phyloP scores from a whole-genome alignment of 1,284 basidiomycete genomes.

The Moesziomyces sp. region DNA sequence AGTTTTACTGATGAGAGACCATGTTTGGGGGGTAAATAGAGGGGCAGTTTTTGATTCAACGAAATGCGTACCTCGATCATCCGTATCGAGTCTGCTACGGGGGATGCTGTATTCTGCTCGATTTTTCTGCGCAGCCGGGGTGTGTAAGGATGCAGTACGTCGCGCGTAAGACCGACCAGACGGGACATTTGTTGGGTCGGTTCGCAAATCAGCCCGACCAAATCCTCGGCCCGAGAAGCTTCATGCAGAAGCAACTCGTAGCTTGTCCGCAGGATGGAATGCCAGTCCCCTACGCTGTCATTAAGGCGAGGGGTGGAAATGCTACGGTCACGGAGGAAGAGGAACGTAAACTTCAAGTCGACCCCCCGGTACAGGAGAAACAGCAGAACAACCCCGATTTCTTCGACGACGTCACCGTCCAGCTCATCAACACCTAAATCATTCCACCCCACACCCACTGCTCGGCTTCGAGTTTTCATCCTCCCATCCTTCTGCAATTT shows the following conservation, averaged over 20 bases:
- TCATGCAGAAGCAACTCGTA: slow-evolving; percentile 9
- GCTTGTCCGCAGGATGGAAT: slow-evolving; percentile 3
- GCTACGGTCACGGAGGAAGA: neutral
- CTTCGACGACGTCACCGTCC: slow-evolving; percentile 21
- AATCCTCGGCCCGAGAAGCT: slow-evolving; percentile 11
- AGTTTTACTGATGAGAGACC: too few relatives aligned
- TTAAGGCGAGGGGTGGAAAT: slow-evolving; percentile 1
- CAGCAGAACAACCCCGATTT: neutral
- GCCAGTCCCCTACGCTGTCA: slow-evolving; percentile 25
- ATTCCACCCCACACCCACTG: neutral
- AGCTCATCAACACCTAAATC: slow-evolving; percentile 2
- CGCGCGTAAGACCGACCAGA: neutral
- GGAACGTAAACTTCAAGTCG: too few relatives aligned
- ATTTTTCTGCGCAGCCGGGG: slow-evolving; percentile 5
- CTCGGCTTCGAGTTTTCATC: too few relatives aligned
- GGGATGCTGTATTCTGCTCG: slow-evolving; percentile 22
- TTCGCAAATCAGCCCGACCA: slow-evolving; percentile 17
- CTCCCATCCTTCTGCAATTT: too few relatives aligned
- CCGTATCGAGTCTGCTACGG: slow-evolving; percentile 29
- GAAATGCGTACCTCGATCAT: neutral
- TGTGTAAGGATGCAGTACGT: slow-evolving; percentile 22
- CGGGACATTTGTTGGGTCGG: slow-evolving; percentile 24
- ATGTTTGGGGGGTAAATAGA: slow-evolving; percentile 4
- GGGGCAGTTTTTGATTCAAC: slow-evolving; percentile 27
- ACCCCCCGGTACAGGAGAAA: too few relatives aligned